Evolutionary conservation across 1,139 yeast genomes (phyloP).

Genomic region (Yamadazyma songkhlaensis): DNA sequence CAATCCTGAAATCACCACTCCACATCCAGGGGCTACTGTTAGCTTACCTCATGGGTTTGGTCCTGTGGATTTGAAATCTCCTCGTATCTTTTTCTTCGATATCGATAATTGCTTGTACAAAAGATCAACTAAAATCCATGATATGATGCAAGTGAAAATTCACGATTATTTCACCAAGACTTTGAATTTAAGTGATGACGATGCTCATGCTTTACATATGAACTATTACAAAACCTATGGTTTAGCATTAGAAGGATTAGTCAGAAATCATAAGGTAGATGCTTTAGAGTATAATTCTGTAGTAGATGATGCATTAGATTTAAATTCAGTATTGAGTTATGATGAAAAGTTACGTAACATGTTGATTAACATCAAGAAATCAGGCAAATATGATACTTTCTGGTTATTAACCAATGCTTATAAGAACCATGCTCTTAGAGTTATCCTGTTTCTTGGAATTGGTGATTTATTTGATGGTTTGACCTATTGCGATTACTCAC

Average conservation of each 20-base stretch:
- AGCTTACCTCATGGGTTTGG: slow-evolving; percentile 45
- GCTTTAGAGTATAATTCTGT: slow-evolving; percentile 84
- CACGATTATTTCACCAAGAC: slow-evolving; percentile 73
- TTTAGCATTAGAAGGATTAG: slow-evolving; percentile 84
- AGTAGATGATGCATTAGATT: slow-evolving; percentile 90
- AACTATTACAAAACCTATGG: slow-evolving; percentile 86
- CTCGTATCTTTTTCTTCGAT: slow-evolving; percentile 75
- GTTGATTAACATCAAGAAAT: slow-evolving; percentile 43
- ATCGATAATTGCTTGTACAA: slow-evolving; percentile 88
- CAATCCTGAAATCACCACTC: slow-evolving; percentile 22
- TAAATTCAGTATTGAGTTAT: slow-evolving; percentile 69
- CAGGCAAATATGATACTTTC: slow-evolving; percentile 34
- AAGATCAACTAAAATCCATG: slow-evolving; percentile 72
- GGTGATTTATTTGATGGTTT: slow-evolving; percentile 93
- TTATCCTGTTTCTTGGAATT: slow-evolving; percentile 72
- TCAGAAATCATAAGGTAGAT: slow-evolving; percentile 75
- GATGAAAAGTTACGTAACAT: slow-evolving; percentile 51
- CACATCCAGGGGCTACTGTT: slow-evolving; percentile 34
- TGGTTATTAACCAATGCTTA: slow-evolving; percentile 97
- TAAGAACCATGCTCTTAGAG: slow-evolving; percentile 80
- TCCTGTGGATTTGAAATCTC: slow-evolving; percentile 32
- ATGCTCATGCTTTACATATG: slow-evolving; percentile 71
- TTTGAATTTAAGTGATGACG: slow-evolving; percentile 62
- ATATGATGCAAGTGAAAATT: slow-evolving; percentile 82
- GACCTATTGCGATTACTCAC: slow-evolving; percentile 82